These are phyloP conservation scores for Jamesozyma lodderae DNA, from an alignment of 805 yeast species.

Conservation along the genomic window DNA sequence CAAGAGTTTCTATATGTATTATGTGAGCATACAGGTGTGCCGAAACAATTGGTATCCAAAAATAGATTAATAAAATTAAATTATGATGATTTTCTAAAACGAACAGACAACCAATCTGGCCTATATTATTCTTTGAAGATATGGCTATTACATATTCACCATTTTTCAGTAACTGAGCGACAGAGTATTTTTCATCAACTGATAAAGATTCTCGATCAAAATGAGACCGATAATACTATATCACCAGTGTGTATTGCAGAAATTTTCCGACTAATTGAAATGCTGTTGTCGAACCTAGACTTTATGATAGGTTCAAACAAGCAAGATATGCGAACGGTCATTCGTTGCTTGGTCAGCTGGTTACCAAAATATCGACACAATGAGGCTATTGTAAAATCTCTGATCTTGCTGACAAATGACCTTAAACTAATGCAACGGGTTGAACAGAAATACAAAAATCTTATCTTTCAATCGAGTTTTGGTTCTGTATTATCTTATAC, in stretches of 20 bases:
- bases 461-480: slow-evolving; percentile 2
- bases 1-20: not conserved
- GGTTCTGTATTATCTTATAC: slow-evolving; percentile 5
- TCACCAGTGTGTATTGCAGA: not conserved
- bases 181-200: not conserved
- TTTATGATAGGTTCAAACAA: no score
- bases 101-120: slow-evolving; percentile 7
- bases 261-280: not conserved
- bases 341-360: slow-evolving; percentile 1
- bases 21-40: not conserved
- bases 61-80: slow-evolving; percentile 14
- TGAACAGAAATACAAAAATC: not conserved
- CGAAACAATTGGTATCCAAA: not conserved
- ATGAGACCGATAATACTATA: not conserved
- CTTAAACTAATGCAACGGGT: not conserved
- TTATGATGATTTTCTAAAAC: slow-evolving; percentile 16
- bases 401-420: slow-evolving; percentile 21
- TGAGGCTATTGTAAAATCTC: slow-evolving; percentile 11
- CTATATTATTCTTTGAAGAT: slow-evolving; percentile 9
- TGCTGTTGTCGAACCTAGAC: no score
- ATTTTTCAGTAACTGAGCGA: not conserved
- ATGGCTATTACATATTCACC: slow-evolving; percentile 1
- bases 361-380: slow-evolving; percentile 2
- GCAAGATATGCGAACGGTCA: no score
- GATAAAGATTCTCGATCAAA: not conserved